Evolutionary conservation across 768 basidiomycete species (phyloP), one percentile per base, ranked within the genome.

Genomic region (Tremella yokohamensis): DNA sequence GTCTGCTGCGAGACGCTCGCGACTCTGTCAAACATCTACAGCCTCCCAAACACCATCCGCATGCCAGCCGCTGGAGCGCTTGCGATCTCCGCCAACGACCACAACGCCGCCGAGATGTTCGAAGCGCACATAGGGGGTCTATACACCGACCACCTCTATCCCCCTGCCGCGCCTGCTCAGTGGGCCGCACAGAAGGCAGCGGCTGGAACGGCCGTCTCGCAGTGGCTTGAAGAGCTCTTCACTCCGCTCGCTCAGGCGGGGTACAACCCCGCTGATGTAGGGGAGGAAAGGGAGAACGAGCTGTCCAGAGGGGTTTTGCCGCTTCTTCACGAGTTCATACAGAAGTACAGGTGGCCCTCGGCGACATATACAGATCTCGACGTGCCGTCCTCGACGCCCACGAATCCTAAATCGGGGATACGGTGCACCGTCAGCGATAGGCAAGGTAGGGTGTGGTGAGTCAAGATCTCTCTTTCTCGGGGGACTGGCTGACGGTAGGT

Each of bases 81-180:
- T 1, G 20, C 50, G 20, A 40, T 70, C 2, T 22, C 15, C 2
- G 39, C 54, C 19, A 52, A 59, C 15, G 57, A 63, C 15, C 63
- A 65, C 34, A 57, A 56, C 13, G 44, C 47, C 2, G 72, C 69
- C 15, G 62, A 67, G 42, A 24, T 73, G 38, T 69, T 73, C 58
- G 72, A 73, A 56, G 64, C 69, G 13, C 69, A 70, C 58, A 38
- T 66, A 29, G 72, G 62, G 8, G 72, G 65, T 11, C 52, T 73
- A 4, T 70, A 61, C 54, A 49, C 61, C n/a, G 67, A 65, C 1
- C 64, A 65, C 40, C 52, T 63, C 19, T 47, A 45, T 34, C 58
- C 54, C 37, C 49, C 58, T 8, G 22, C 51, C 29, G 16, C 34
- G 19, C 7, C 9, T 8, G 52, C 50, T 16, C 13, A 6, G 20